A percentile compares a stretch with the other conserved stretches of the same genome.
phyloP scores from a whole-genome alignment of 164 flowering plant species.

The Kingdonia uniflora region DNA sequence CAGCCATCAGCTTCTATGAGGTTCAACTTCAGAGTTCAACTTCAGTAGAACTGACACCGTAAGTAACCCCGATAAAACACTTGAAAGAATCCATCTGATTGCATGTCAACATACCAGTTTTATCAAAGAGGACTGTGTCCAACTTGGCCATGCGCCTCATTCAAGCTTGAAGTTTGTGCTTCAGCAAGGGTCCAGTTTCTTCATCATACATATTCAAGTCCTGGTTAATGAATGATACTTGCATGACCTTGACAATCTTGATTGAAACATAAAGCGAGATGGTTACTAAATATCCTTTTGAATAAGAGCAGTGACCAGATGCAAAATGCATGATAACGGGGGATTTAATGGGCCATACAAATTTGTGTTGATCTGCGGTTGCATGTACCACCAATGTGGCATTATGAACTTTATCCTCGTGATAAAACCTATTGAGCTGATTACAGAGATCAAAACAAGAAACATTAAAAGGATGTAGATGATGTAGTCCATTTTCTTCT shows the following conservation, averaged over 20 bases:
- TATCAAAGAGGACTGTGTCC: constrained; percentile 87
- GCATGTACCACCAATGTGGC: constrained; percentile 76
- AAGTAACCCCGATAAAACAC: constrained; percentile 82
- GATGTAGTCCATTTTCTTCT: constrained; percentile 72
- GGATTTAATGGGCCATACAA: constrained; percentile 43
- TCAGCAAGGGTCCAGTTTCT: constrained; percentile 55
- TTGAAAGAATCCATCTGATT: constrained; percentile 95
- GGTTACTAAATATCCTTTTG: constrained; percentile 79
- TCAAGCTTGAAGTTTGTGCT: constrained; percentile 86
- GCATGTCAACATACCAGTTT: constrained; percentile 93
- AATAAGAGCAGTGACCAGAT: constrained; percentile 80
- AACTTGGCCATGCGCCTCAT: constrained; percentile 95
- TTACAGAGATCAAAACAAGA: constrained; percentile 54
- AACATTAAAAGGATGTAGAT: constrained; percentile 64
- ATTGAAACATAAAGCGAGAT: constrained; percentile 91
- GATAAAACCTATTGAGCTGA: constrained; percentile 73
- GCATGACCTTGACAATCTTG: constrained; percentile 84
- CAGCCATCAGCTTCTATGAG: constrained; percentile 63
- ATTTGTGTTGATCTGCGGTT: constrained; percentile 23
- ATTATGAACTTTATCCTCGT: constrained; percentile 41
- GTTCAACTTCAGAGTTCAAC: too few species aligned
- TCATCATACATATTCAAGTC: constrained; percentile 84
- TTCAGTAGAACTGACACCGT: constrained; percentile 74
- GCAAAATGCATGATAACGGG: constrained; percentile 39
- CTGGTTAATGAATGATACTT: constrained; percentile 72